Evolutionary conservation across 306 rosid species (phyloP), one percentile per base, ranked within the genome.

Genomic region (Glycyrrhiza uralensis): DNA sequence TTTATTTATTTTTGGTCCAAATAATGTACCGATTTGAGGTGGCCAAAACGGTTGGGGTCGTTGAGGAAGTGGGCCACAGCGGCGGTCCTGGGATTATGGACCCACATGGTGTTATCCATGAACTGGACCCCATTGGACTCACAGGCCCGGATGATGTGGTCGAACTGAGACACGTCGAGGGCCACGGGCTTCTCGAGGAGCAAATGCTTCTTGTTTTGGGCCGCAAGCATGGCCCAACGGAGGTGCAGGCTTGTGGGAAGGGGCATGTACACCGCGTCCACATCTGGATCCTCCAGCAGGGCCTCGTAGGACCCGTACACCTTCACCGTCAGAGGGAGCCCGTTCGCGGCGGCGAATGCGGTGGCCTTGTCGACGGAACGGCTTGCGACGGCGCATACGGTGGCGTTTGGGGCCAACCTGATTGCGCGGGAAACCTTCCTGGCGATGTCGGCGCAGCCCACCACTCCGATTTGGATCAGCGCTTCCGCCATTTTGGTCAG

Each of bases 31-130:
- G 85, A 75, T 73, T 79, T 89, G 68, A 88, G 96, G 23, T 74
- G 54, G 2, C 98, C 98, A 63, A 92, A 93, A n/a, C 78, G 87
- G 29, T 80, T 33, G 0, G 69, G 5, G 56, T 90, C 92, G 4
- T 81, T 70, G 69, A 93, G 79, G 28, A 85, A 77, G 0, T 88
- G 82, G 2, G 52, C 80, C 84, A 90, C 90, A 46, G 78, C 69
- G 23, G 86, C 66, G 9, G 97, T 88, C 29, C 98, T 82, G 4
- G 98, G 97, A 13, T 90, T 80, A 78, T 93, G 98, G 71, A 90
- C 84, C 96, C 93, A 88, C 97, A 90, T 88, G 54, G 98, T 88
- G 7, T 90, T 92, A 19, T 93, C 98, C 97, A 93, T 93, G 69
- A 93, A 74, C 93, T 88, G 97, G 17, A 93, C 85, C 42, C 96